A percentile compares a stretch with the other conserved stretches of the same genome.
Evolutionary conservation across 2,329 filamentous ascomycete species (phyloP).

Genomic region (Biscogniauxia mediterranea): DNA sequence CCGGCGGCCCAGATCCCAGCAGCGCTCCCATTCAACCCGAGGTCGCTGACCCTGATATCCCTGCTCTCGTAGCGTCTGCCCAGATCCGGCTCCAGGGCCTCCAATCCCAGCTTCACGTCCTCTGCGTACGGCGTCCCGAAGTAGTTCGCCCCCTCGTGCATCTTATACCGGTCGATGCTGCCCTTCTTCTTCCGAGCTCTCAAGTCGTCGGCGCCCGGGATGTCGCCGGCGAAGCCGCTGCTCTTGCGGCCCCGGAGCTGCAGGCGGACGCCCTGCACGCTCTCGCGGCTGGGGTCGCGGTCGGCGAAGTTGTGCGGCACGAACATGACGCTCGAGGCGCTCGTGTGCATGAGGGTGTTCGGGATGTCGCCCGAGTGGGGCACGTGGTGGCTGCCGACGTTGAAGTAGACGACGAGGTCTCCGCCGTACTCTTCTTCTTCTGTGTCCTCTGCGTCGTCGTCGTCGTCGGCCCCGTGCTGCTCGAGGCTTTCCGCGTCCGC

Average conservation of each 20-base stretch:
- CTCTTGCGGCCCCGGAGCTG: slow-evolving; percentile 16
- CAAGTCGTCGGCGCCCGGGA: slow-evolving; percentile 2
- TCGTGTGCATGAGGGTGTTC: slow-evolving; percentile 42
- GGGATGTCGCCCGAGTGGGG: slow-evolving; percentile 43
- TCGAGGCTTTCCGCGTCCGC: slow-evolving; percentile 33
- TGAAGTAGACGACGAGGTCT: slow-evolving; percentile 39
- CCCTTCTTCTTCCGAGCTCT: slow-evolving; percentile 2
- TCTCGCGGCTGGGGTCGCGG: slow-evolving; percentile 36
- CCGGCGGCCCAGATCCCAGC: slow-evolving; percentile 12
- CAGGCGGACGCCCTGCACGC: slow-evolving; percentile 21
- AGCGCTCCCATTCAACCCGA: slow-evolving; percentile 18
- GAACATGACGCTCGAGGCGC: slow-evolving; percentile 37
- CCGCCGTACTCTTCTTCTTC: slow-evolving; percentile 16
- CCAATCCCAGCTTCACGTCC: slow-evolving; percentile 7
- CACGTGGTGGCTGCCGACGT: slow-evolving; percentile 45
- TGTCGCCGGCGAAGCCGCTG: slow-evolving; percentile 13
- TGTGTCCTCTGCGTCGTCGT: too few relatives aligned
- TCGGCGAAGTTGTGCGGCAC: slow-evolving; percentile 40
- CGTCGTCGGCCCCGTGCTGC: slow-evolving; percentile 21
- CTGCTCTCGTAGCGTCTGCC: slow-evolving; percentile 7
- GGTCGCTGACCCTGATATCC: slow-evolving; percentile 17
- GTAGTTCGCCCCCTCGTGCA: slow-evolving; percentile 16
- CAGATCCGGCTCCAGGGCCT: slow-evolving; percentile 13
- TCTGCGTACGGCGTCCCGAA: slow-evolving; percentile 20
- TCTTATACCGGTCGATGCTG: slow-evolving; percentile 1